phyloP scores from a whole-genome alignment of 768 basidiomycete species.

The Leccinum subgranulosum region DNA sequence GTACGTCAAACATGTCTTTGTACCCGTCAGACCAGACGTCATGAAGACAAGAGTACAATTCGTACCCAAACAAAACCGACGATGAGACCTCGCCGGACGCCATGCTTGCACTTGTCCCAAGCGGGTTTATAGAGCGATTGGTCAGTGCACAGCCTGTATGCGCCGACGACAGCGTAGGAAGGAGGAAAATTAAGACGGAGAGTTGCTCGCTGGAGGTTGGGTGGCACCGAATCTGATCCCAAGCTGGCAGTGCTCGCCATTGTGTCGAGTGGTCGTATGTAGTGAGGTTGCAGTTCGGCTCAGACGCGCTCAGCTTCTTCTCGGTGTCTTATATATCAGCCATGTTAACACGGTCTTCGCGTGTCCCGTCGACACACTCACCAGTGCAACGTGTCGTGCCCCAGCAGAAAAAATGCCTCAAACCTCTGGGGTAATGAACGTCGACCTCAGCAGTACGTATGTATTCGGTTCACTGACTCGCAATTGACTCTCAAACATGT shows the following conservation, averaged over 20 bases:
- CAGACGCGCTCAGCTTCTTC: too few relatives aligned
- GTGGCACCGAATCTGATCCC: slow-evolving; percentile 36
- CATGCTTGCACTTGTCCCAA: slow-evolving; percentile 86
- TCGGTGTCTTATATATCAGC: background rate
- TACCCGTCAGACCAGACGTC: background rate
- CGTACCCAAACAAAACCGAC: slow-evolving; percentile 72
- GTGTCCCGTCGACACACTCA: background rate
- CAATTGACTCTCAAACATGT: background rate
- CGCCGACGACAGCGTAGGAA: slow-evolving; percentile 80
- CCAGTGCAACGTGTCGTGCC: background rate
- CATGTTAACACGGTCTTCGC: background rate
- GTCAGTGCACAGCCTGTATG: slow-evolving; percentile 80
- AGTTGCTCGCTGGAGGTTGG: slow-evolving; percentile 48
- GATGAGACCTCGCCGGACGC: slow-evolving; percentile 60
- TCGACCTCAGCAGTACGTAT: slow-evolving; percentile 19
- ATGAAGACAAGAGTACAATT: background rate
- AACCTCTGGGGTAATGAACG: slow-evolving; percentile 23
- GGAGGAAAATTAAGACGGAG: slow-evolving; percentile 73
- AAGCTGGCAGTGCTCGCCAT: background rate
- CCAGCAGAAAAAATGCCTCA: background rate
- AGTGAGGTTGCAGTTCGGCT: too few relatives aligned
- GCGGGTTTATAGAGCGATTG: slow-evolving; percentile 64
- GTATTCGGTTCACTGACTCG: background rate
- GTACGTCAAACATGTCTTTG: slow-evolving; percentile 65
- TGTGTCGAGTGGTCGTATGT: background rate